A percentile compares a stretch with the other conserved stretches of the same genome.
These are phyloP conservation scores for Eucalyptus urophylla DNA, from an alignment of 345 rosid genomes.

Conservation along the genomic window DNA sequence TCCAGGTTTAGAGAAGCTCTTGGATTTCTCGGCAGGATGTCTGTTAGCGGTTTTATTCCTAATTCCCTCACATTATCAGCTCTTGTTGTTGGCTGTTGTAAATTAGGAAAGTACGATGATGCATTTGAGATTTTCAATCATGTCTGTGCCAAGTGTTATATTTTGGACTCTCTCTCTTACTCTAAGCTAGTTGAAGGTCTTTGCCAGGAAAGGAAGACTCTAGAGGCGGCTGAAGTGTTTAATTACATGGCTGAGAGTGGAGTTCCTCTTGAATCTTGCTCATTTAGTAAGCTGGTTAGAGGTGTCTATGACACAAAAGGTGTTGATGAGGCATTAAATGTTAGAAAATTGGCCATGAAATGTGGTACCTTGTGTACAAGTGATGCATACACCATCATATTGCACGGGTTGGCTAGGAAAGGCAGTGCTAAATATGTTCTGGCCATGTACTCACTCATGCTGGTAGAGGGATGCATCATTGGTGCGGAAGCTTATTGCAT, in stretches of 20 bases:
- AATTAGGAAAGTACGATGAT: constrained; percentile 8
- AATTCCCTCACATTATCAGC: constrained; percentile 27
- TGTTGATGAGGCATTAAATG: constrained; percentile 24
- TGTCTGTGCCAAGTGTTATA: constrained; percentile 7
- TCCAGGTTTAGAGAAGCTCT: constrained; percentile 10
- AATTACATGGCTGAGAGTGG: constrained; percentile 23
- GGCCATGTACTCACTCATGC: constrained; percentile 18
- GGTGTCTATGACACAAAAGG: constrained; percentile 12
- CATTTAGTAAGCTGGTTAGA: constrained; percentile 16
- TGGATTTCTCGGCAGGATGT: constrained; percentile 39
- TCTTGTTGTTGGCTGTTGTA: constrained; percentile 31
- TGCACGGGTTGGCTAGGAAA: constrained; percentile 16
- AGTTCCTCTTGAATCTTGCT: constrained; percentile 13
- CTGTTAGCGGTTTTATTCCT: constrained; percentile 15
- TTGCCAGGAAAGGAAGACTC: constrained; percentile 11
- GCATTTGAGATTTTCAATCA: constrained; percentile 17
- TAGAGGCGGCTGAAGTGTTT: constrained; percentile 25
- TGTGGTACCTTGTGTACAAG: constrained; percentile 13
- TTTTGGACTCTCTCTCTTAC: constrained; percentile 27
- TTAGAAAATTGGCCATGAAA: constrained; percentile 10
- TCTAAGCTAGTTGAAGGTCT: constrained; percentile 34
- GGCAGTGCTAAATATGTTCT: not conserved
- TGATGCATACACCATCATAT: constrained; percentile 10
- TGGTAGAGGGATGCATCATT: constrained; percentile 21
- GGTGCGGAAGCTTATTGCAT: constrained; percentile 26